Percentiles rank a stretch among this genome's conserved stretches.
Conservation (phyloP, 192 early-diverging fungal genomes). For the Gamsiella multidivaricata region DNA sequence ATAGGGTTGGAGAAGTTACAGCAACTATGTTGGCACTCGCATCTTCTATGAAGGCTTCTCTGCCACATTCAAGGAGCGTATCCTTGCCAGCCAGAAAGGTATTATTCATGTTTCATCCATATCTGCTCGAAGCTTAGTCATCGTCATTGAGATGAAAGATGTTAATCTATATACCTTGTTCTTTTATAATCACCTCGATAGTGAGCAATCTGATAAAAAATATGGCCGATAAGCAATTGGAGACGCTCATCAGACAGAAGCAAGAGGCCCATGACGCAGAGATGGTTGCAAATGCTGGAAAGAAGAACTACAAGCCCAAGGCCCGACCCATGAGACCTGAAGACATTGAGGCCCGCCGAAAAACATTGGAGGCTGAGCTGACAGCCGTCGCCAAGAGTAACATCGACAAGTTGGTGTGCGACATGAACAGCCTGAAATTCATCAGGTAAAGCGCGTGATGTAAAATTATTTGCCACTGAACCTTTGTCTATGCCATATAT, state of each 20-base stretch:
- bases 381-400: constrained; percentile 65
- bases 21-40: constrained; percentile 76
- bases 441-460: constrained; percentile 61
- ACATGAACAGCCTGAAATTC: constrained; percentile 71
- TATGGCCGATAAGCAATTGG: constrained; percentile 47
- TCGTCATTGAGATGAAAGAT: too few relatives aligned
- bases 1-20: constrained; percentile 85
- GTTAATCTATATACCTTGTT: not conserved
- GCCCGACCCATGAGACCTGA: constrained; percentile 39
- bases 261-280: constrained; percentile 54
- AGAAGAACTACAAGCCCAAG: constrained; percentile 53
- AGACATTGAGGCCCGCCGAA: constrained; percentile 50
- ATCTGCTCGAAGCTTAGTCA: too few relatives aligned
- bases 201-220: constrained; percentile 28
- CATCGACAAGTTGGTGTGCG: constrained; percentile 67
- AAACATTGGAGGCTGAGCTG: constrained; percentile 57
- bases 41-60: constrained; percentile 78
- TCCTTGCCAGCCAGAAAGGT: constrained; percentile 69
- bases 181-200: not conserved
- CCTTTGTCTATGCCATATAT: too few relatives aligned
- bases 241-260: constrained; percentile 37
- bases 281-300: constrained; percentile 47
- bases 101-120: constrained; percentile 7
- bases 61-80: constrained; percentile 67
- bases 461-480: not conserved